Percentiles rank a stretch among this genome's conserved stretches.
Conservation (phyloP, 306 rosid species). For the Rosa rugosa region DNA sequence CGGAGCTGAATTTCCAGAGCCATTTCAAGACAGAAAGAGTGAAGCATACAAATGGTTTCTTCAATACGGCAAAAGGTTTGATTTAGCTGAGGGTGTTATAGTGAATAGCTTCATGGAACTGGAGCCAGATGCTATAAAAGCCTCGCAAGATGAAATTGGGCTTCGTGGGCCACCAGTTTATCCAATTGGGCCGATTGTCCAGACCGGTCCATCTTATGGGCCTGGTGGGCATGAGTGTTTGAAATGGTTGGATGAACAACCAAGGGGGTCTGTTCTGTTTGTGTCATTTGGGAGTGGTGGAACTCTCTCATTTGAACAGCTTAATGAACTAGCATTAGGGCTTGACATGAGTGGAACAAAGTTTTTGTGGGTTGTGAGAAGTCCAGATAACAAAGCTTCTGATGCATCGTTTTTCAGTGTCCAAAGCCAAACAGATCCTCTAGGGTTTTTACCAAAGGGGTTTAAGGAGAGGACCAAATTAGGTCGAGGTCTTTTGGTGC, state of each 20-base stretch:
- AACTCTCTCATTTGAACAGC: slow-evolving; percentile 30
- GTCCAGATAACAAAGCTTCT: slow-evolving; percentile 27
- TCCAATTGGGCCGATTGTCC: slow-evolving; percentile 49
- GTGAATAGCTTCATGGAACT: slow-evolving; percentile 52
- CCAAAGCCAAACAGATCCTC: slow-evolving; percentile 23
- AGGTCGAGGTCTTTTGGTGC: slow-evolving; percentile 40
- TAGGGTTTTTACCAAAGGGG: slow-evolving; percentile 54
- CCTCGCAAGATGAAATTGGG: slow-evolving; percentile 13
- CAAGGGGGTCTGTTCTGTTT: slow-evolving; percentile 36
- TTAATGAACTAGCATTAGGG: slow-evolving; percentile 33
- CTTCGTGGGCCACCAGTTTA: slow-evolving; percentile 35
- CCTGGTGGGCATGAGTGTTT: slow-evolving; percentile 16
- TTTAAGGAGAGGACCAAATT: slow-evolving; percentile 50
- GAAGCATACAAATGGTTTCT: slow-evolving; percentile 51
- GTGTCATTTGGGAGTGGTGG: slow-evolving; percentile 51
- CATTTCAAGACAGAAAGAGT: slow-evolving; percentile 49
- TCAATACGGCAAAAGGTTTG: slow-evolving; percentile 32
- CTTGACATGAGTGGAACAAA: slow-evolving; percentile 36
- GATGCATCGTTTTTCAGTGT: slow-evolving; percentile 46
- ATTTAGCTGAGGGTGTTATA: slow-evolving; percentile 41
- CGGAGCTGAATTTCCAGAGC: slow-evolving; percentile 46
- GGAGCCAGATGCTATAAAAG: slow-evolving; percentile 41
- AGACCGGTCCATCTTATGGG: not conserved
- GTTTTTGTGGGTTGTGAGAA: slow-evolving; percentile 41
- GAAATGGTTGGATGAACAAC: slow-evolving; percentile 41